Conservation (phyloP, 1,284 basidiomycete genomes). For the Coniferiporia sulphurascens region DNA sequence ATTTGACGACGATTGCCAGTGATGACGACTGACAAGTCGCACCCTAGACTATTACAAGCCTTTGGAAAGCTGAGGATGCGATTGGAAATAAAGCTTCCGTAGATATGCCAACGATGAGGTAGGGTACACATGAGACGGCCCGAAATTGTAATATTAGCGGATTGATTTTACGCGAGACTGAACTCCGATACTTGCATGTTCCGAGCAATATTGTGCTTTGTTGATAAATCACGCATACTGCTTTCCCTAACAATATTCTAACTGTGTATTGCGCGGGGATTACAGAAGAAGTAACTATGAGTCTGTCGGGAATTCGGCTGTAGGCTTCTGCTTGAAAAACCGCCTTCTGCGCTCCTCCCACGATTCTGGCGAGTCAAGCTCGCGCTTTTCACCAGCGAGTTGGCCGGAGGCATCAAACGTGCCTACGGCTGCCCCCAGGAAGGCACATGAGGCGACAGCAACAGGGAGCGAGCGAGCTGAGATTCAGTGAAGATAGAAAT, state of each 20-base stretch:
- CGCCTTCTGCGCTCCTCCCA: slow-evolving; percentile 59
- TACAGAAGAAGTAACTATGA: slow-evolving; percentile 1
- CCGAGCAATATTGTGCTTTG: too few species aligned
- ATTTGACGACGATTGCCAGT: background rate
- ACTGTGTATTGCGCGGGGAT: background rate
- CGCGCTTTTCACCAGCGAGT: slow-evolving; percentile 41
- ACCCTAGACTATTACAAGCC: slow-evolving; percentile 64
- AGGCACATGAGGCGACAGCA: slow-evolving; percentile 76
- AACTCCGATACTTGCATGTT: background rate
- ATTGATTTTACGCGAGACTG: background rate
- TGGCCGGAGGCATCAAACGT: slow-evolving; percentile 81
- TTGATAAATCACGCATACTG: background rate
- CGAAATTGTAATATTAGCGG: background rate
- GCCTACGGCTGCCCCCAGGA: slow-evolving; percentile 78
- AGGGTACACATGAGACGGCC: too few species aligned
- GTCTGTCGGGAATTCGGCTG: slow-evolving; percentile 9
- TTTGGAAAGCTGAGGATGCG: slow-evolving; percentile 82
- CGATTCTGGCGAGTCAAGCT: slow-evolving; percentile 29
- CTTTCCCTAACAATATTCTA: background rate
- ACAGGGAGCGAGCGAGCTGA: slow-evolving; percentile 81
- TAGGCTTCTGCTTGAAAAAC: slow-evolving; percentile 61
- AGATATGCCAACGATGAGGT: slow-evolving; percentile 66
- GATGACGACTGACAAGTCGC: background rate
- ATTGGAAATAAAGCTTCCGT: slow-evolving; percentile 72
- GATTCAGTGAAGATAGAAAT: slow-evolving; percentile 10